A percentile compares a stretch with the other conserved stretches of the same genome.
phyloP scores from a whole-genome alignment of 306 rosid genomes.

The Prunus mongolica region DNA sequence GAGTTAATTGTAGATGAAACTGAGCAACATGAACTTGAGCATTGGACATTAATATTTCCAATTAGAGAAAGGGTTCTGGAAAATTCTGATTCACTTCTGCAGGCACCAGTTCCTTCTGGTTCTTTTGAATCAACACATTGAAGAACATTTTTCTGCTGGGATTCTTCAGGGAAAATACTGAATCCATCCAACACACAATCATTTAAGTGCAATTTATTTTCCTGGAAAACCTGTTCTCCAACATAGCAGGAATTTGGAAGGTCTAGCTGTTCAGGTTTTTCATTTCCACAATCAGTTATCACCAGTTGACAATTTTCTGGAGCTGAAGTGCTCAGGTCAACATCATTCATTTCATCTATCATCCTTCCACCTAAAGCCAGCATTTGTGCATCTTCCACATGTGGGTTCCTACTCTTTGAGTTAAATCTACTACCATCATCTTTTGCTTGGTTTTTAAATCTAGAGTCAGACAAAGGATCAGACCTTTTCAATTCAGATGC shows the following conservation, averaged over 20 bases:
- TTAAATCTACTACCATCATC: slow-evolving; percentile 18
- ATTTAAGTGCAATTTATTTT: background rate
- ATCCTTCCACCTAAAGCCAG: slow-evolving; percentile 19
- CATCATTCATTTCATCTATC: slow-evolving; percentile 25
- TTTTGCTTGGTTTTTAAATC: slow-evolving; percentile 28
- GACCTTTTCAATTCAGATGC: slow-evolving; percentile 23
- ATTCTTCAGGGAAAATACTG: background rate
- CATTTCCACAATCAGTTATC: background rate
- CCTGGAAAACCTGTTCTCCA: slow-evolving; percentile 22
- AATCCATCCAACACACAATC: background rate
- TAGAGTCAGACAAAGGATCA: slow-evolving; percentile 13
- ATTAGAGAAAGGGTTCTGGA: slow-evolving; percentile 1
- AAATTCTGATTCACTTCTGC: slow-evolving; percentile 17
- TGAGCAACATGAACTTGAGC: slow-evolving; percentile 13
- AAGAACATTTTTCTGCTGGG: background rate
- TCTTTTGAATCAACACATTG: background rate
- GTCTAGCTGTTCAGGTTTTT: slow-evolving; percentile 20
- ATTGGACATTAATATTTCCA: slow-evolving; percentile 14
- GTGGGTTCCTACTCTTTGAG: slow-evolving; percentile 4
- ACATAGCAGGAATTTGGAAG: slow-evolving; percentile 2
- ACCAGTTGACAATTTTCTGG: slow-evolving; percentile 1
- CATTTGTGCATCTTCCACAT: slow-evolving; percentile 31
- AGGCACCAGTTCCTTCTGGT: slow-evolving; percentile 8
- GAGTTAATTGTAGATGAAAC: slow-evolving; percentile 2
- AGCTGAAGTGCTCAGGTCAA: slow-evolving; percentile 25